Conservation (phyloP, 257 asterid species). For the Plantago elongata region DNA sequence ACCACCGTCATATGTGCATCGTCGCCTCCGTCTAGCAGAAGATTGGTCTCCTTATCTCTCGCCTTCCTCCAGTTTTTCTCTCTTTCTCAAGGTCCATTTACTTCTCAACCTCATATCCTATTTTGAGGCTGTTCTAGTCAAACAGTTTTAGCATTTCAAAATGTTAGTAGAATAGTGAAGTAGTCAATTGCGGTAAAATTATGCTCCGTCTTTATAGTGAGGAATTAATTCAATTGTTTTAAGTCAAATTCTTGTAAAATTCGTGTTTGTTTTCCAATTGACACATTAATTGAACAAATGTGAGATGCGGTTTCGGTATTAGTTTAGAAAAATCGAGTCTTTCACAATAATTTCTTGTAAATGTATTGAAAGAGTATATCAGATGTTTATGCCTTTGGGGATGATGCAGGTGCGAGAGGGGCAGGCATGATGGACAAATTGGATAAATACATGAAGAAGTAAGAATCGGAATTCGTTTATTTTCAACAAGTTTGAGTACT, state of each 20-base stretch:
- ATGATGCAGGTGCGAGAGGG: slow-evolving; percentile 62
- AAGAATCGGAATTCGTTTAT: slow-evolving; percentile 1
- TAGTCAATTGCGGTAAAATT: no score
- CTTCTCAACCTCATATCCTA: background rate
- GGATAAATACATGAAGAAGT: slow-evolving; percentile 82
- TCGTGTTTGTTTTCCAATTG: no score
- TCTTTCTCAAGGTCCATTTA: slow-evolving; percentile 40
- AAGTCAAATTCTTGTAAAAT: no score
- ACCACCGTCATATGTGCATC: slow-evolving; percentile 40
- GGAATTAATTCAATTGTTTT: no score
- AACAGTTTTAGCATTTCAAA: no score
- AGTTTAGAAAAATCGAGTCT: no score
- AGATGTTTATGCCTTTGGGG: background rate
- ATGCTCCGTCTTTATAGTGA: no score
- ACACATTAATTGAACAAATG: no score
- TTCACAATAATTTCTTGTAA: no score
- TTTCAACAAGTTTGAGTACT: background rate
- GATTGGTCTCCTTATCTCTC: slow-evolving; percentile 55
- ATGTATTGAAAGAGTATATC: no score
- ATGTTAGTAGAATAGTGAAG: no score
- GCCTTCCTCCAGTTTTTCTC: slow-evolving; percentile 42
- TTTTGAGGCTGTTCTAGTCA: background rate
- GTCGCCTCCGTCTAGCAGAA: slow-evolving; percentile 49
- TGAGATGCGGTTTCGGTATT: no score
- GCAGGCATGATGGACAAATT: slow-evolving; percentile 63